Evolutionary conservation across 2,329 filamentous ascomycete species (phyloP).

Genomic region (Aspergillus oerlinghausenensis): DNA sequence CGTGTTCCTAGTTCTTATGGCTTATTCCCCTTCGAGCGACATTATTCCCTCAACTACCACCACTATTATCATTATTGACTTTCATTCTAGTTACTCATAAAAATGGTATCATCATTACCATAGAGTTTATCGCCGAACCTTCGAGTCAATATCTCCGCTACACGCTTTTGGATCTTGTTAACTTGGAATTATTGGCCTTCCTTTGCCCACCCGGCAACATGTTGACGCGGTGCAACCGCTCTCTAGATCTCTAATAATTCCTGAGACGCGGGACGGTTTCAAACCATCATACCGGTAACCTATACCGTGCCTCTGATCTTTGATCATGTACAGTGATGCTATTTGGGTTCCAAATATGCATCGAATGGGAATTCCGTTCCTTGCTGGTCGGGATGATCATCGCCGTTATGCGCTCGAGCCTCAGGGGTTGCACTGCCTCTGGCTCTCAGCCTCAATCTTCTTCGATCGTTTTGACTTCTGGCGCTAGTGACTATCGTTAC

Average conservation of each 20-base stretch:
- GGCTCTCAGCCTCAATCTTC: constrained; percentile 15
- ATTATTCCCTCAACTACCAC: not conserved
- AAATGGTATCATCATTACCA: constrained; percentile 1
- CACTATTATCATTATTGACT: not conserved
- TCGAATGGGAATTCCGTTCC: not conserved
- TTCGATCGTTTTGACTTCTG: not conserved
- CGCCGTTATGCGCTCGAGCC: constrained; percentile 2
- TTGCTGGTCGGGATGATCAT: constrained; percentile 2
- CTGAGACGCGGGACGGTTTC: constrained; percentile 9
- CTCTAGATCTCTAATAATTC: constrained; percentile 1
- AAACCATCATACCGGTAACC: constrained; percentile 13
- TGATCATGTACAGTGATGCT: constrained; percentile 5
- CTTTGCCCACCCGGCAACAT: too few species aligned
- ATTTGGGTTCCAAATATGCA: not conserved
- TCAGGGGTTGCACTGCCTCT: constrained; percentile 10
- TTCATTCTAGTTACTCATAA: not conserved
- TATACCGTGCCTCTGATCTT: constrained; percentile 4
- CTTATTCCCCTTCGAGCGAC: too few species aligned
- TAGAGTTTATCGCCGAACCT: not conserved
- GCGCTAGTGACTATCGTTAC: too few species aligned
- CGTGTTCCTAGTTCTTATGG: constrained; percentile 8
- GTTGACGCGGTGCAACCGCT: constrained; percentile 10
- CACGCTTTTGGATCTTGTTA: too few species aligned
- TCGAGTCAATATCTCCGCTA: too few species aligned
- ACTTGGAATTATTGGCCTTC: too few species aligned